These are phyloP conservation scores for Cystobasidium onofrii DNA, from an alignment of 768 basidiomycete species.

Conservation along the genomic window DNA sequence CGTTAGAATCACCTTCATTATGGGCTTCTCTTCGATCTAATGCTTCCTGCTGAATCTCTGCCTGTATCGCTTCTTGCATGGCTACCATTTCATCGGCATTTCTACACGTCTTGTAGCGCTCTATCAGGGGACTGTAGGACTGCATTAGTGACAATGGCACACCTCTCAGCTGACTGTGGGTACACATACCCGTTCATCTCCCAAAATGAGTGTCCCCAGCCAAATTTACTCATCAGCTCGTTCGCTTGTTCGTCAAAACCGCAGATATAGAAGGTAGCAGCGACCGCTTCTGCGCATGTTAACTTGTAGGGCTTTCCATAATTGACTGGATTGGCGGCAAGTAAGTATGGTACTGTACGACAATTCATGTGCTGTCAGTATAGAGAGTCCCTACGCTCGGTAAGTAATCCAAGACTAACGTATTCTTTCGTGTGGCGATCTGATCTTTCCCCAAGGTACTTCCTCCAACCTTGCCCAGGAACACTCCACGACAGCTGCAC, in stretches of 20 bases:
- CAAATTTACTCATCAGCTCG: constrained; percentile 66
- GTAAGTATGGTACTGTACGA: constrained; percentile 82
- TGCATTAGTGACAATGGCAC: background rate
- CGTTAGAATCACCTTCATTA: constrained; percentile 37
- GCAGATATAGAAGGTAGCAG: constrained; percentile 89
- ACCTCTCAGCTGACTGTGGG: too few species aligned
- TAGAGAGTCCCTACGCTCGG: background rate
- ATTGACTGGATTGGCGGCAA: constrained; percentile 94
- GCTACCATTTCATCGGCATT: constrained; percentile 56
- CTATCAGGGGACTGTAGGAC: constrained; percentile 56
- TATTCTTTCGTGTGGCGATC: constrained; percentile 82
- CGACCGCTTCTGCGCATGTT: constrained; percentile 70
- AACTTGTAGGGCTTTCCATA: constrained; percentile 95
- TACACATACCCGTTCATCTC: constrained; percentile 70
- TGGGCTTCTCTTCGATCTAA: constrained; percentile 32
- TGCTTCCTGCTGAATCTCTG: constrained; percentile 46
- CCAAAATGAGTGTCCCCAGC: constrained; percentile 85
- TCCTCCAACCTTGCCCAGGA: constrained; percentile 95
- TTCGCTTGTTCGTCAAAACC: constrained; percentile 77
- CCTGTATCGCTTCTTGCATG: constrained; percentile 53
- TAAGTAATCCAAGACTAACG: constrained; percentile 51
- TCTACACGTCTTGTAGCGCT: constrained; percentile 65
- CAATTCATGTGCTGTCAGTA: background rate
- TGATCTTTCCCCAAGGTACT: constrained; percentile 86
- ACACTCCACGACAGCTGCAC: constrained; percentile 95